Evolutionary conservation across 2,329 filamentous ascomycete genomes (phyloP).

Genomic region (Curvularia spicifera): DNA sequence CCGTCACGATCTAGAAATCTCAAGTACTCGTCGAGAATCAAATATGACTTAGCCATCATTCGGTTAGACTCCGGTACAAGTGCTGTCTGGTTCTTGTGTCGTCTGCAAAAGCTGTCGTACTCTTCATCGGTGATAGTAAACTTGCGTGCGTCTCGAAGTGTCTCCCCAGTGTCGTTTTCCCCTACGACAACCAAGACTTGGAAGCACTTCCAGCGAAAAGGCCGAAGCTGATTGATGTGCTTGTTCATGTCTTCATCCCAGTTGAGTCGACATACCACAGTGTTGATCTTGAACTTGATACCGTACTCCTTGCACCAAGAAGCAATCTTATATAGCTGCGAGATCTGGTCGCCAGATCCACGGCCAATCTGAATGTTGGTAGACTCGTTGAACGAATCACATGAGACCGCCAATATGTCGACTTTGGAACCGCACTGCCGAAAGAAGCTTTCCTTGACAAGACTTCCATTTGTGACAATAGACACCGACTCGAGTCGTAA

Average conservation of each 20-base stretch:
- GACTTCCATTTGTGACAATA: slow-evolving; percentile 12
- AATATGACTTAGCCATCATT: slow-evolving; percentile 7
- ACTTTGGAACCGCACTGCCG: neutral
- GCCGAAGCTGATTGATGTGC: slow-evolving; percentile 16
- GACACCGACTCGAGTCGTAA: slow-evolving; percentile 9
- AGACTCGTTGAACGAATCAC: slow-evolving; percentile 7
- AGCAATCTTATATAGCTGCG: slow-evolving; percentile 1
- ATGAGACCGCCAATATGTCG: slow-evolving; percentile 12
- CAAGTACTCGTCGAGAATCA: slow-evolving; percentile 12
- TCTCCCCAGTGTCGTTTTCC: slow-evolving; percentile 6
- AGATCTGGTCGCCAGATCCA: slow-evolving; percentile 3
- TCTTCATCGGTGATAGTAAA: slow-evolving; percentile 8
- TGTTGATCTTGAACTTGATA: slow-evolving; percentile 14
- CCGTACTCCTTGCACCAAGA: slow-evolving; percentile 3
- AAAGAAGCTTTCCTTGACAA: slow-evolving; percentile 7
- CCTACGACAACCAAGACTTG: slow-evolving; percentile 11
- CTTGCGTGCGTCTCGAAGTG: slow-evolving; percentile 7
- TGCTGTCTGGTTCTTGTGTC: neutral
- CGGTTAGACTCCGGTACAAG: slow-evolving; percentile 7
- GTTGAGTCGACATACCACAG: slow-evolving; percentile 9
- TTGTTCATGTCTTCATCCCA: slow-evolving; percentile 11
- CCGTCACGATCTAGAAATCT: slow-evolving; percentile 8
- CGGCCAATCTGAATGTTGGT: slow-evolving; percentile 13
- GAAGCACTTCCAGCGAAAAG: slow-evolving; percentile 19
- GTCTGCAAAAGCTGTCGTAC: slow-evolving; percentile 7